Percentiles rank a stretch among this genome's conserved stretches.
phyloP scores from a whole-genome alignment of 306 rosid species.

The Phaseolus lunatus region DNA sequence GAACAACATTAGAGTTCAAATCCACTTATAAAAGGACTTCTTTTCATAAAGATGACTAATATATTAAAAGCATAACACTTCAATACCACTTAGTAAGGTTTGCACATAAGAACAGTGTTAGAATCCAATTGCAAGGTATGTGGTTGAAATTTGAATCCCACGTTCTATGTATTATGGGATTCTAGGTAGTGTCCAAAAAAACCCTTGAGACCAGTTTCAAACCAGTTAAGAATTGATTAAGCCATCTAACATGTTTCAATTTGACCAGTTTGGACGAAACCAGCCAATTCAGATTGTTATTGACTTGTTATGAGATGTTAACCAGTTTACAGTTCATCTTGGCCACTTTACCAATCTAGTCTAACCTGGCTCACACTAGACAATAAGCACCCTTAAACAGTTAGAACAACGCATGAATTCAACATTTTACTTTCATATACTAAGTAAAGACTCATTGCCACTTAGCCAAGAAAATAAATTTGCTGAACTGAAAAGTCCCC shows the following conservation, averaged over 20 bases:
- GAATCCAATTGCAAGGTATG: not conserved
- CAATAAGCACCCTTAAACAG: constrained; percentile 25
- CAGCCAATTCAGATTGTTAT: constrained; percentile 9
- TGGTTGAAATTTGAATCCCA: not conserved
- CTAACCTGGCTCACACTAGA: constrained; percentile 21
- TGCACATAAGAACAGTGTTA: not conserved
- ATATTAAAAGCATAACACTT: not conserved
- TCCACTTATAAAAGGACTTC: not conserved
- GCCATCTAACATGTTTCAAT: not conserved
- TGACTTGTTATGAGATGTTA: not conserved
- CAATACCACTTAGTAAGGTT: not conserved
- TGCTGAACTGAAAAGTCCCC: not conserved
- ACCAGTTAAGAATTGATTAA: not conserved
- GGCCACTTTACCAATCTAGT: constrained; percentile 20
- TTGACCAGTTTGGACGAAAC: constrained; percentile 4
- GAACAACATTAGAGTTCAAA: not conserved
- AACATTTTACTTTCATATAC: constrained; percentile 16
- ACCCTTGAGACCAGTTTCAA: no score
- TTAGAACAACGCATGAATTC: constrained; percentile 18
- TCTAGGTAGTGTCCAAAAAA: not conserved
- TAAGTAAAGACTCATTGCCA: constrained; percentile 13
- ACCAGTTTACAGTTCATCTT: constrained; percentile 18
- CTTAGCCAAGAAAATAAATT: constrained; percentile 35
- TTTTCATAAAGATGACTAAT: not conserved
- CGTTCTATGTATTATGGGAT: not conserved